A percentile compares a stretch with the other conserved stretches of the same genome.
These are phyloP conservation scores for Solanum microdontum DNA, from an alignment of 257 asterid genomes.

Conservation along the genomic window DNA sequence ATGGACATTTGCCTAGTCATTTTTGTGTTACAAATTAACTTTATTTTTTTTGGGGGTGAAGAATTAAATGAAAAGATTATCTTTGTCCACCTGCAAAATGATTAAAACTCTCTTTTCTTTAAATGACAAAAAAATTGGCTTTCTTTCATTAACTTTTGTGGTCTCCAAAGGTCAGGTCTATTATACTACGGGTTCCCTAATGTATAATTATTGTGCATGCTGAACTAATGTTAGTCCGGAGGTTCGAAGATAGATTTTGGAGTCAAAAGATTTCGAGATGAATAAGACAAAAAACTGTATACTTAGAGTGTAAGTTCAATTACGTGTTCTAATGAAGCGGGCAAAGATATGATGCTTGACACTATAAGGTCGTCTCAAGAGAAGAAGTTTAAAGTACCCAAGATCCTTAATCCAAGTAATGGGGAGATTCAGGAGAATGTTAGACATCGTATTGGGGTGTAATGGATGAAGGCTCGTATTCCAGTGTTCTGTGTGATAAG, in stretches of 20 bases:
- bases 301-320: not conserved
- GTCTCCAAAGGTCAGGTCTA: not conserved
- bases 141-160: not conserved
- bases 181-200: not conserved
- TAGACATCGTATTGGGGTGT: no score
- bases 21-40: not conserved
- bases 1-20: not conserved
- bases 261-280: not conserved
- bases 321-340: no score
- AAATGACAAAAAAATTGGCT: not conserved
- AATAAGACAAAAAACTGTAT: no score
- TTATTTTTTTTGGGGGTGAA: not conserved
- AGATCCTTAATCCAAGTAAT: no score
- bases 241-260: not conserved
- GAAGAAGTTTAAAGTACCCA: no score
- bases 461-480: not conserved
- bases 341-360: no score
- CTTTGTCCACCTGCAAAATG: not conserved
- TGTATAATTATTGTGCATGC: no score
- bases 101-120: not conserved
- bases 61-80: not conserved
- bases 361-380: no score
- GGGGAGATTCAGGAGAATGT: no score
- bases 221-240: not conserved
- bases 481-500: not conserved